These are phyloP conservation scores for Trypanosomatidae sp. DNA, from an alignment of 208 protist genomes.

Conservation along the genomic window DNA sequence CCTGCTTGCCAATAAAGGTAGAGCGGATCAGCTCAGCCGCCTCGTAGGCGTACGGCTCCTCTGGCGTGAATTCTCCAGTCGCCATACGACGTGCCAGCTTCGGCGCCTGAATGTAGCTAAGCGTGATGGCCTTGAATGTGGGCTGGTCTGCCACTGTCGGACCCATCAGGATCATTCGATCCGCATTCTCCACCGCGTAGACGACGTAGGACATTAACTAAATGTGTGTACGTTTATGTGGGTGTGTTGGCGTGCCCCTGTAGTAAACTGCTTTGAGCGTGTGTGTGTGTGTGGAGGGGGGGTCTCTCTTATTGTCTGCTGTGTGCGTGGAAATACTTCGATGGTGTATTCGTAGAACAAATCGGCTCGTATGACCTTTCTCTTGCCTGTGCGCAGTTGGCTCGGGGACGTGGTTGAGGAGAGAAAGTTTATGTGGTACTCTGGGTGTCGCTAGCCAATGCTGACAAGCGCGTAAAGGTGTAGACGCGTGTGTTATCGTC, in stretches of 20 bases:
- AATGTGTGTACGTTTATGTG: neutral
- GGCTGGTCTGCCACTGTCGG: slow-evolving; percentile 53
- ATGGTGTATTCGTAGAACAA: neutral
- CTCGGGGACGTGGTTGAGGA: too few species aligned
- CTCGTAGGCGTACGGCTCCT: slow-evolving; percentile 89
- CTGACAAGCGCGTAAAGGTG: neutral
- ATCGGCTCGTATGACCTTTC: neutral
- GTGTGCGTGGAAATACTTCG: neutral
- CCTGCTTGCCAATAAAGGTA: slow-evolving; percentile 84
- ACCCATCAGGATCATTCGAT: slow-evolving; percentile 78
- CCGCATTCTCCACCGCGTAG: slow-evolving; percentile 83
- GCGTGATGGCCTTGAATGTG: slow-evolving; percentile 70
- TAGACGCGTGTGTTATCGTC: neutral
- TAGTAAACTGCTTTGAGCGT: neutral
- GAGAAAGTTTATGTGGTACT: too few species aligned
- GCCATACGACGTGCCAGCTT: slow-evolving; percentile 57
- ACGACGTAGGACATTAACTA: slow-evolving; percentile 72
- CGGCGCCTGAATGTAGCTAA: slow-evolving; percentile 88
- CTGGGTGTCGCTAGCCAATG: too few species aligned
- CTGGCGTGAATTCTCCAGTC: slow-evolving; percentile 62
- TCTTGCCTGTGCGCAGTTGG: too few species aligned
- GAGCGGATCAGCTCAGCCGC: slow-evolving; percentile 83
- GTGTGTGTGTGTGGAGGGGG: neutral
- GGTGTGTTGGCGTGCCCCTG: neutral
- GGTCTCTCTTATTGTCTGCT: neutral